Percentiles rank a stretch among this genome's conserved stretches.
These are phyloP conservation scores for Talaromyces atroroseus DNA, from an alignment of 2,329 filamentous ascomycete species.

Conservation along the genomic window DNA sequence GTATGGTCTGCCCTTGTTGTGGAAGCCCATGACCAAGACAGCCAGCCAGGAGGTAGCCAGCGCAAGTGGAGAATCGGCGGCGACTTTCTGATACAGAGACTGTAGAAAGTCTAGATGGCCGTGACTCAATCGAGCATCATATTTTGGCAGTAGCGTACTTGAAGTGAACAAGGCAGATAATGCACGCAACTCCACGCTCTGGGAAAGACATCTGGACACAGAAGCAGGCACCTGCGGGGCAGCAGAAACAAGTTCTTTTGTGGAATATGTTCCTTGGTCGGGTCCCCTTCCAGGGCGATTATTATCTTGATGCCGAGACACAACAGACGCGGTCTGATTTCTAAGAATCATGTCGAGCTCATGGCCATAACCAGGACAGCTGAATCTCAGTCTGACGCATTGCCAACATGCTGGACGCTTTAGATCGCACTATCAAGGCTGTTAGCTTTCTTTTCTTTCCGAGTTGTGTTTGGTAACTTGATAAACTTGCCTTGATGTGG, in stretches of 20 bases:
- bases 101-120: conserved; percentile 12
- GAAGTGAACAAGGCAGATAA: conserved; percentile 1
- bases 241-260: neutral
- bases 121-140: conserved; percentile 5
- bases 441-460: neutral
- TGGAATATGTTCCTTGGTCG: neutral
- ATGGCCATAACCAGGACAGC: conserved; percentile 9
- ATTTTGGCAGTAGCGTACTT: neutral
- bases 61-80: conserved; percentile 1
- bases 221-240: neutral
- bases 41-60: conserved; percentile 10
- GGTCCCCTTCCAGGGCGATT: neutral
- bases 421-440: conserved; percentile 3
- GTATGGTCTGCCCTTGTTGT: neutral
- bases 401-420: conserved; percentile 9
- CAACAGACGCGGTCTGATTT: conserved; percentile 9
- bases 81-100: neutral
- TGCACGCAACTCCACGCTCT: conserved; percentile 2
- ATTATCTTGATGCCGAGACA: conserved; percentile 3
- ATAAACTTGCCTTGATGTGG: conserved; percentile 9
- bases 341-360: conserved; percentile 9
- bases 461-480: neutral
- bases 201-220: neutral
- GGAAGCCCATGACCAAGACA: conserved; percentile 1
- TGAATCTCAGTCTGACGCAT: conserved; percentile 6